Conservation (phyloP, 805 yeast genomes). For the Yarrowia keelungensis region DNA sequence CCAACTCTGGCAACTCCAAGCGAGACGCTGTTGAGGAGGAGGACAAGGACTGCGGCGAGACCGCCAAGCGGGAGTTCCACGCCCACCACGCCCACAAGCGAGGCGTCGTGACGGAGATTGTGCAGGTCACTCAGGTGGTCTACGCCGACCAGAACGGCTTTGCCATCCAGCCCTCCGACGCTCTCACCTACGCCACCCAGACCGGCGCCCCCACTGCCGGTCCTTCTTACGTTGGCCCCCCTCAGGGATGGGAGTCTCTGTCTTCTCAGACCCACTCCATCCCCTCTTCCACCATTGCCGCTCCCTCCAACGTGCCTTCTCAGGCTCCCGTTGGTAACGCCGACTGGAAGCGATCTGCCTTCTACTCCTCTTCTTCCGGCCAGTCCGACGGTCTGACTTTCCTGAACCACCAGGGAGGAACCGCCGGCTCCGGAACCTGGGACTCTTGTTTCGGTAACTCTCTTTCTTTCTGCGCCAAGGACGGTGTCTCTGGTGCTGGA, state of each 20-base stretch:
- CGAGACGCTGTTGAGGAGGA: slow-evolving; percentile 54
- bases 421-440: slow-evolving; percentile 86
- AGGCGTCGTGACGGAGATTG: slow-evolving; percentile 78
- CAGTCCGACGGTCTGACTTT: slow-evolving; percentile 74
- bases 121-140: slow-evolving; percentile 60
- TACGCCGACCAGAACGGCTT: slow-evolving; percentile 32
- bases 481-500: slow-evolving; percentile 77
- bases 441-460: slow-evolving; percentile 90
- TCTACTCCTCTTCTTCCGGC: slow-evolving; percentile 71
- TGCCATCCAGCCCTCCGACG: slow-evolving; percentile 39
- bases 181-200: slow-evolving; percentile 41
- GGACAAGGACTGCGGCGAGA: slow-evolving; percentile 42
- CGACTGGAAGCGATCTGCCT: slow-evolving; percentile 76
- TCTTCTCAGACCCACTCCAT: slow-evolving; percentile 44
- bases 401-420: slow-evolving; percentile 88
- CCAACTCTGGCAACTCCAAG: slow-evolving; percentile 58
- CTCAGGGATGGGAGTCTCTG: slow-evolving; percentile 40
- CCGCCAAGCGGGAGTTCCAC: slow-evolving; percentile 45
- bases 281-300: slow-evolving; percentile 45
- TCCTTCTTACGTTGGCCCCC: slow-evolving; percentile 28
- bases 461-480: slow-evolving; percentile 78
- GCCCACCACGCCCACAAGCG: slow-evolving; percentile 63
- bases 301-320: slow-evolving; percentile 42
- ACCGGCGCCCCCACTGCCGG: slow-evolving; percentile 41
- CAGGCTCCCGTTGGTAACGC: slow-evolving; percentile 53